A percentile compares a stretch with the other conserved stretches of the same genome.
phyloP scores from a whole-genome alignment of 2,329 filamentous ascomycete species.

The Botryosphaeria dothidea region DNA sequence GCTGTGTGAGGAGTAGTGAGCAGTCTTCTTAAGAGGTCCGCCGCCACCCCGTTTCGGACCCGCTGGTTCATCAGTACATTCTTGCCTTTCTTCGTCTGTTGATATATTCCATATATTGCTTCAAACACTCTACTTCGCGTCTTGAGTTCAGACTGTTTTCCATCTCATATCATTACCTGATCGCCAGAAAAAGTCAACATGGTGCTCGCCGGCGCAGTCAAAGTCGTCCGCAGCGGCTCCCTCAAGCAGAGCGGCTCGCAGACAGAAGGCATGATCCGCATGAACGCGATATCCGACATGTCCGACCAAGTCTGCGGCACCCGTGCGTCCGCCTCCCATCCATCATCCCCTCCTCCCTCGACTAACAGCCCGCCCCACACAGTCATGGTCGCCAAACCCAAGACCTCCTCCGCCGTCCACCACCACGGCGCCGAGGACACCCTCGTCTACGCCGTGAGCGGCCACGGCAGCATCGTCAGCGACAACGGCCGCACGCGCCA shows the following conservation, averaged over 20 bases:
- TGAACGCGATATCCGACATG: conserved; percentile 62
- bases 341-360: too few species aligned
- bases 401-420: conserved; percentile 63
- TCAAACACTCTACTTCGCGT: too few species aligned
- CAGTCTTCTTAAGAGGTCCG: neutral
- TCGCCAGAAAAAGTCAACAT: neutral
- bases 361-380: neutral
- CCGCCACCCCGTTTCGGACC: neutral
- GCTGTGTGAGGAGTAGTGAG: neutral
- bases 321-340: conserved; percentile 44
- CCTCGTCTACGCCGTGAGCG: conserved; percentile 66
- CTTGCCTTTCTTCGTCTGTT: neutral
- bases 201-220: conserved; percentile 19
- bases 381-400: conserved; percentile 66
- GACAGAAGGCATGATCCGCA: conserved; percentile 52
- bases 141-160: neutral
- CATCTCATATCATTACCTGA: neutral
- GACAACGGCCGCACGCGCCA: conserved; percentile 58
- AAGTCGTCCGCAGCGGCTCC: neutral
- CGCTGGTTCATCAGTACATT: neutral
- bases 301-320: conserved; percentile 68
- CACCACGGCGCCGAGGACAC: conserved; percentile 73
- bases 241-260: conserved; percentile 41
- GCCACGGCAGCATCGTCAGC: conserved; percentile 62
- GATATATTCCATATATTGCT: too few species aligned